Percentiles rank a stretch among this genome's conserved stretches.
Evolutionary conservation across 495 filamentous ascomycete genomes (phyloP).

Genomic region (Hypoxylon fragiforme): DNA sequence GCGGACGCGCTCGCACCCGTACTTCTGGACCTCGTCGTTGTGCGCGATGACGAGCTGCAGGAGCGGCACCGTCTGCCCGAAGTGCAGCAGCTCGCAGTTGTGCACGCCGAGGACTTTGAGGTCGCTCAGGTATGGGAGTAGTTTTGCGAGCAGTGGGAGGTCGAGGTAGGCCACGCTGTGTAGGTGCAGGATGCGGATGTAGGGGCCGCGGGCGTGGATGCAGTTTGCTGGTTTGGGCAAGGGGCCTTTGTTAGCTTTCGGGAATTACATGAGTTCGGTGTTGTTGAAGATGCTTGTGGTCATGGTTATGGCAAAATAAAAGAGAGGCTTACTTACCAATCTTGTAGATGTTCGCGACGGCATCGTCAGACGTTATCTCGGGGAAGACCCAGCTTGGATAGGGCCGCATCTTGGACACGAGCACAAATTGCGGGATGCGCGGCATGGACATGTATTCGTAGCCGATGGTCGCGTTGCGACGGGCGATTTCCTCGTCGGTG

Average conservation of each 20-base stretch:
- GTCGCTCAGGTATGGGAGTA: slow-evolving; percentile 15
- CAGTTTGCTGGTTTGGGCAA: no score
- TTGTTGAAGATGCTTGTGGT: no score
- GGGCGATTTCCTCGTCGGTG: slow-evolving; percentile 1
- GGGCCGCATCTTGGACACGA: slow-evolving; percentile 4
- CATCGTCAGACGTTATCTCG: no score
- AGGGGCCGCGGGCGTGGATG: slow-evolving; percentile 11
- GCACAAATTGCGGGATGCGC: background rate
- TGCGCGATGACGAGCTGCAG: slow-evolving; percentile 9
- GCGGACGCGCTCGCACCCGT: background rate
- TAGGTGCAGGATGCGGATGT: slow-evolving; percentile 21
- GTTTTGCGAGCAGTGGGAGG: slow-evolving; percentile 5
- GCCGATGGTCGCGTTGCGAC: background rate
- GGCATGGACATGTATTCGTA: background rate
- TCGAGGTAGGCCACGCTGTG: slow-evolving; percentile 15
- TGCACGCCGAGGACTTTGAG: slow-evolving; percentile 26
- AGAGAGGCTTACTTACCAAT: no score
- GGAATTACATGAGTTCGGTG: no score
- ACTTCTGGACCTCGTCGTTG: background rate
- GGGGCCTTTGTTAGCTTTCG: no score
- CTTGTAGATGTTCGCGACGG: no score
- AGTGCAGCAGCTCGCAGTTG: slow-evolving; percentile 33
- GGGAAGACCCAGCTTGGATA: no score
- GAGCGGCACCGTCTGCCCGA: slow-evolving; percentile 14
- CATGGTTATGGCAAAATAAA: no score